Percentiles rank a stretch among this genome's conserved stretches.
These are phyloP conservation scores for Fusarium sp. DNA, from an alignment of 2,329 filamentous ascomycete species.

Conservation along the genomic window DNA sequence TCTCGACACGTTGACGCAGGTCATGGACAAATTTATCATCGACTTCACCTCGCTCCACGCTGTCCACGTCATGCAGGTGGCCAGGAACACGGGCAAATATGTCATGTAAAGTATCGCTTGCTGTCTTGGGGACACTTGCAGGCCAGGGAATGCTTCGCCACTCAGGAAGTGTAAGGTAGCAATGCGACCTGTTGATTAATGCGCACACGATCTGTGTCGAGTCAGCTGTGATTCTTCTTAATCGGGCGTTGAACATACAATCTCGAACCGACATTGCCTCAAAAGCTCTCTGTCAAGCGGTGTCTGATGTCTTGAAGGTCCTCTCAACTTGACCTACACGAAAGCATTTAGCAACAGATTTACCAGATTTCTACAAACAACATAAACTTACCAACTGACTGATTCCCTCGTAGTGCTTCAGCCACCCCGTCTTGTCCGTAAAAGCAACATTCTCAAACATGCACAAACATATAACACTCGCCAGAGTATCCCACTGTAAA, in stretches of 20 bases:
- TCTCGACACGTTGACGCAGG: constrained; percentile 2
- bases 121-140: background rate
- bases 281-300: constrained; percentile 13
- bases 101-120: constrained; percentile 20
- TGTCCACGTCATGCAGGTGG: constrained; percentile 8
- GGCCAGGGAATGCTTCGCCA: constrained; percentile 12
- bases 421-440: constrained; percentile 19
- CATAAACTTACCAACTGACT: background rate
- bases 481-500: constrained; percentile 24
- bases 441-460: constrained; percentile 30
- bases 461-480: constrained; percentile 22
- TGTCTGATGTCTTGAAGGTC: constrained; percentile 11
- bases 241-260: background rate
- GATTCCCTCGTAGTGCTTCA: constrained; percentile 27
- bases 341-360: background rate
- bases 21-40: background rate
- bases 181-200: constrained; percentile 11
- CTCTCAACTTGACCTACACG: constrained; percentile 13
- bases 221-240: background rate
- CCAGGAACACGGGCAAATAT: constrained; percentile 23
- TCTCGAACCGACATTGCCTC: constrained; percentile 28
- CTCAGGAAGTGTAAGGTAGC: constrained; percentile 14
- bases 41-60: background rate
- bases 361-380: accelerated
- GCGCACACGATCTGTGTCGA: constrained; percentile 2